Conservation (phyloP, 2,329 filamentous ascomycete species). For the Torrubiella hemipterigena region DNA sequence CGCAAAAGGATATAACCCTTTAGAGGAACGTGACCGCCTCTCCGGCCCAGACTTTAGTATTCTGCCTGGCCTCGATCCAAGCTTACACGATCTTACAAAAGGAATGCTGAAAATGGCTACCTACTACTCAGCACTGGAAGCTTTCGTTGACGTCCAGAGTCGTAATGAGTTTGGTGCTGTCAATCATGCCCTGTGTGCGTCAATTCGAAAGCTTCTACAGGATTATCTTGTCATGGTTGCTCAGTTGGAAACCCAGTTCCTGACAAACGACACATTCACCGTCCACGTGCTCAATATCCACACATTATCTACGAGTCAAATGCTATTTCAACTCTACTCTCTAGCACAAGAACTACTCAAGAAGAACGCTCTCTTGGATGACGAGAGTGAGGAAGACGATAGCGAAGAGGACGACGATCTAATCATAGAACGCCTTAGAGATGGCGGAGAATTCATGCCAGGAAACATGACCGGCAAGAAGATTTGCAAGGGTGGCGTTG, state of each 20-base stretch:
- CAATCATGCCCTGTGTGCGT: constrained; percentile 92
- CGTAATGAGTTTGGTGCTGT: constrained; percentile 87
- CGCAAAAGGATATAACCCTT: constrained; percentile 67
- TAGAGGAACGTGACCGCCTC: constrained; percentile 75
- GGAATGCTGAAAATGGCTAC: constrained; percentile 92
- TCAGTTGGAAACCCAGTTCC: constrained; percentile 84
- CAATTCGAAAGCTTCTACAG: constrained; percentile 79
- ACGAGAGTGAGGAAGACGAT: constrained; percentile 58
- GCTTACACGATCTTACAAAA: constrained; percentile 71
- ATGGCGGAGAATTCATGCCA: constrained; percentile 71
- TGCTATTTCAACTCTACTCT: constrained; percentile 81
- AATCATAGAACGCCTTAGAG: constrained; percentile 78
- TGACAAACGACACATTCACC: constrained; percentile 82
- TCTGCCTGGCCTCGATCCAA: constrained; percentile 76
- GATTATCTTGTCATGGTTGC: constrained; percentile 90
- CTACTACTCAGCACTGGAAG: constrained; percentile 81
- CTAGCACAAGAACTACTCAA: constrained; percentile 80
- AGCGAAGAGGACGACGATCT: constrained; percentile 81
- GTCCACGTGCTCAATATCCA: constrained; percentile 89
- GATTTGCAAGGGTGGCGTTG: constrained; percentile 91
- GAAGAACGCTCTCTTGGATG: constrained; percentile 77
- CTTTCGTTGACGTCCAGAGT: constrained; percentile 90
- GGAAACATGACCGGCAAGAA: constrained; percentile 77
- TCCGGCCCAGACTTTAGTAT: constrained; percentile 73
- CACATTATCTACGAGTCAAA: constrained; percentile 79